Percentiles rank a stretch among this genome's conserved stretches.
Conservation (phyloP, 2,329 filamentous ascomycete genomes). For the Cladosporium velox region DNA sequence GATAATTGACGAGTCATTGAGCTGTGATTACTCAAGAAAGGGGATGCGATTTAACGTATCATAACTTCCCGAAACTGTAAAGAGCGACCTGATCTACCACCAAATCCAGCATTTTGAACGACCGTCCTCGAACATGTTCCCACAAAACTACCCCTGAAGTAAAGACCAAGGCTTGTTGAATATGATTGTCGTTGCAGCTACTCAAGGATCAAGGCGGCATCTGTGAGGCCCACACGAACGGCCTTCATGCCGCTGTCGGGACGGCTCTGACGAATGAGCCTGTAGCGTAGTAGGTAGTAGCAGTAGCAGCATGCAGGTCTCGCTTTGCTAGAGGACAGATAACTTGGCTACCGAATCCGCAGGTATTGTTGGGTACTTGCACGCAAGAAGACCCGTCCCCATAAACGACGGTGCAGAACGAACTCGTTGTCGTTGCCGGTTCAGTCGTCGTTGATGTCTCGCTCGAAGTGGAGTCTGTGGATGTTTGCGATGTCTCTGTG, state of each 20-base stretch:
- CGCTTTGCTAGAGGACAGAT: conserved; percentile 11
- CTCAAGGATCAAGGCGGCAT: not conserved
- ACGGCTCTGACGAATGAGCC: not conserved
- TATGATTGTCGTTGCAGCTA: not conserved
- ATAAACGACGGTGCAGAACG: conserved; percentile 6
- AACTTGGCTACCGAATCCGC: not conserved
- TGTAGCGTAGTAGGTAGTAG: conserved; percentile 1
- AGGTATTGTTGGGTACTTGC: not conserved
- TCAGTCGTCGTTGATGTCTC: not conserved
- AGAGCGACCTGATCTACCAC: not conserved
- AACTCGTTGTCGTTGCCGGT: not conserved
- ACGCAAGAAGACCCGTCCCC: conserved; percentile 2
- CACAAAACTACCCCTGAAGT: not conserved
- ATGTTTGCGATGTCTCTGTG: not conserved
- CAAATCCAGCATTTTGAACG: not conserved
- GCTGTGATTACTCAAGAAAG: not conserved
- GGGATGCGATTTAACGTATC: not conserved
- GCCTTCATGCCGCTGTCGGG: conserved; percentile 4
- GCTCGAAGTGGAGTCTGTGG: not conserved
- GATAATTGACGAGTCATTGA: not conserved
- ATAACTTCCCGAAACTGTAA: not conserved
- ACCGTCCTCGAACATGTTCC: not conserved
- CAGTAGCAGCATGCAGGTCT: not conserved
- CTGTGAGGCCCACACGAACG: not conserved
- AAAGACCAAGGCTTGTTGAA: not conserved